Evolutionary conservation across 495 filamentous ascomycete species (phyloP).

Genomic region (Neurospora tetraspora): DNA sequence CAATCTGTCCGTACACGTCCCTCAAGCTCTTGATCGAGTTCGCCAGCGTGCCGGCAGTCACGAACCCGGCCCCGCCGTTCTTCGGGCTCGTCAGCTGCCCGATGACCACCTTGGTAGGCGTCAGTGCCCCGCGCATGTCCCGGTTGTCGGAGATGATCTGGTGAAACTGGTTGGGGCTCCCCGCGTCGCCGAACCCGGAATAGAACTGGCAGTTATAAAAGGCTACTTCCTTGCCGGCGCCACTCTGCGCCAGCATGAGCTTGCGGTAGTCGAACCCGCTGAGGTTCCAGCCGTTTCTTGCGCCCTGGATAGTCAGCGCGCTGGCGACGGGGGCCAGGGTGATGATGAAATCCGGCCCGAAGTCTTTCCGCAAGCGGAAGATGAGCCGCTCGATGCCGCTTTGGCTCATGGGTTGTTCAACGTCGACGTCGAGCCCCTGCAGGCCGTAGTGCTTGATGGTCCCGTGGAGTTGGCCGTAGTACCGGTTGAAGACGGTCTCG

Average conservation of each 20-base stretch:
- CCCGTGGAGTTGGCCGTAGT: conserved; percentile 54
- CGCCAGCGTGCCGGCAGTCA: conserved; percentile 22
- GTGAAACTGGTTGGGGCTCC: conserved; percentile 50
- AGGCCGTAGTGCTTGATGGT: conserved; percentile 48
- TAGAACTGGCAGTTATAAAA: conserved; percentile 89
- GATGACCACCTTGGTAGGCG: conserved; percentile 54
- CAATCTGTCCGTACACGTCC: conserved; percentile 50
- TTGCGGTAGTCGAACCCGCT: conserved; percentile 65
- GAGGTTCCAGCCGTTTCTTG: conserved; percentile 44
- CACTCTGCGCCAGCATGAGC: conserved; percentile 37
- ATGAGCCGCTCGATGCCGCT: conserved; percentile 61
- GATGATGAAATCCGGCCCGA: conserved; percentile 61
- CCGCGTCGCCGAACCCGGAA: conserved; percentile 63
- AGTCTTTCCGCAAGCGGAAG: conserved; percentile 58
- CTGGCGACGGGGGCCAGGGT: conserved; percentile 72
- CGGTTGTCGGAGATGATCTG: conserved; percentile 24
- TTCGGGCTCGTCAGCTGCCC: conserved; percentile 62
- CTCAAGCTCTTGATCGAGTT: conserved; percentile 37
- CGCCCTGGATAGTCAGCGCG: conserved; percentile 35
- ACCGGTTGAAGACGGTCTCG: conserved; percentile 47
- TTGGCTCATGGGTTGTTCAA: conserved; percentile 70
- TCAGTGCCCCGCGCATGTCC: conserved; percentile 47
- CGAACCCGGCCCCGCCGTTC: conserved; percentile 45
- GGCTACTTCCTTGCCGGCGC: conserved; percentile 30
- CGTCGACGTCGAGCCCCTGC: conserved; percentile 73